These are phyloP conservation scores for Symbiodinium pilosum DNA, from an alignment of 73 alveolate species.

Conservation along the genomic window DNA sequence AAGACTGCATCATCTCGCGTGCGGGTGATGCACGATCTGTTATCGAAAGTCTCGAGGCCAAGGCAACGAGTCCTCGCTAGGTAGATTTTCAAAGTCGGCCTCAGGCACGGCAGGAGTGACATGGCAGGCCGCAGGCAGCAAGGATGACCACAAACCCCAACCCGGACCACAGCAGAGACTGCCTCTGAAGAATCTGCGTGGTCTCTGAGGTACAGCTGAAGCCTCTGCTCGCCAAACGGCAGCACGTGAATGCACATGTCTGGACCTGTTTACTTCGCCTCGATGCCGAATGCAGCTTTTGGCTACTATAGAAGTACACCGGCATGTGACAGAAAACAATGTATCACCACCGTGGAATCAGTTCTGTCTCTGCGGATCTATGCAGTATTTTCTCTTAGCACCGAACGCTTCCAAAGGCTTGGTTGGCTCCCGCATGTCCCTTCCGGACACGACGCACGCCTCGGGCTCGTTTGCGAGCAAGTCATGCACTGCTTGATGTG, in stretches of 20 bases:
- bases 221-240: background rate
- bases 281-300: too few species aligned
- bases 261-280: too few species aligned
- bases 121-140: too few species aligned
- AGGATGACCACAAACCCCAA: background rate
- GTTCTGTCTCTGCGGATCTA: too few species aligned
- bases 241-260: too few species aligned
- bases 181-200: constrained; percentile 62
- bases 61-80: background rate
- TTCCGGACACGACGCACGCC: constrained; percentile 84
- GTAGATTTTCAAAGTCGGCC: background rate
- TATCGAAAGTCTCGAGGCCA: background rate
- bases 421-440: constrained; percentile 16
- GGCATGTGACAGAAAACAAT: too few species aligned
- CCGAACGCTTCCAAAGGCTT: constrained; percentile 39
- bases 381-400: too few species aligned
- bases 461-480: too few species aligned
- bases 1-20: background rate
- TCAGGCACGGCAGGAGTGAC: background rate
- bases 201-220: constrained; percentile 42
- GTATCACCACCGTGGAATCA: too few species aligned
- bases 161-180: background rate
- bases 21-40: background rate
- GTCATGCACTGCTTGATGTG: too few species aligned
- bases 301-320: too few species aligned